Conservation (phyloP, 495 filamentous ascomycete genomes). For the Daldinia caldariorum region DNA sequence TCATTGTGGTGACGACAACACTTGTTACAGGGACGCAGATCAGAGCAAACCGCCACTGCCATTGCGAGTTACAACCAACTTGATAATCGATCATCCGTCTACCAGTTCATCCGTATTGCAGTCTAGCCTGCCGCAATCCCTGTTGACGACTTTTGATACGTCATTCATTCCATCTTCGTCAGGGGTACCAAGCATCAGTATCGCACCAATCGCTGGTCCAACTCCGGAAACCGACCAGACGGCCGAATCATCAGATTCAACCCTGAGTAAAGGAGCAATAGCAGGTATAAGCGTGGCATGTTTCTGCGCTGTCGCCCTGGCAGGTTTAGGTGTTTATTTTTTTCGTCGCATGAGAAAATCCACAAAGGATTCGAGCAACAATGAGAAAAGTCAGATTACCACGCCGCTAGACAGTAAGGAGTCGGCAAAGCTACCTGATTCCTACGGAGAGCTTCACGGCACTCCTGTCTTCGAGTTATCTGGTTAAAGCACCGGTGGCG, state of each 20-base stretch:
- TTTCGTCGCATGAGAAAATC: not conserved
- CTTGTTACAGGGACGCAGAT: not conserved
- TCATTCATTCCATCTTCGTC: not conserved
- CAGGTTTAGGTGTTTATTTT: not conserved
- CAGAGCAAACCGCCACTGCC: not conserved
- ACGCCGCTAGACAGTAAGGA: not conserved
- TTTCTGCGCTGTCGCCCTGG: not conserved
- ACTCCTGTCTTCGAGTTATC: not conserved
- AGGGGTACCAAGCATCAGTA: not conserved
- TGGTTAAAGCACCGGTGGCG: not conserved
- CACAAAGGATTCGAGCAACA: not conserved
- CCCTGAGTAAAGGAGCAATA: not conserved
- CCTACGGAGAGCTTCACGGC: not conserved
- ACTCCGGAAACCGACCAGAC: not conserved
- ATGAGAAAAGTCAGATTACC: not conserved
- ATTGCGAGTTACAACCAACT: not conserved
- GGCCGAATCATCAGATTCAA: not conserved
- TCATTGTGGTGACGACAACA: not conserved
- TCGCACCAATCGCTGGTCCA: not conserved
- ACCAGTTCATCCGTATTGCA: not conserved
- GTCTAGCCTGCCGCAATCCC: not conserved
- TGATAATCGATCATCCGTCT: not conserved
- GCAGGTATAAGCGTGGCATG: slow-evolving; percentile 3
- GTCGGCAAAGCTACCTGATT: not conserved
- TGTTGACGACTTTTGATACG: not conserved